Base-by-base conservation (phyloP, 495 filamentous ascomycete genomes). In the Penicillium chermesinum region DNA sequence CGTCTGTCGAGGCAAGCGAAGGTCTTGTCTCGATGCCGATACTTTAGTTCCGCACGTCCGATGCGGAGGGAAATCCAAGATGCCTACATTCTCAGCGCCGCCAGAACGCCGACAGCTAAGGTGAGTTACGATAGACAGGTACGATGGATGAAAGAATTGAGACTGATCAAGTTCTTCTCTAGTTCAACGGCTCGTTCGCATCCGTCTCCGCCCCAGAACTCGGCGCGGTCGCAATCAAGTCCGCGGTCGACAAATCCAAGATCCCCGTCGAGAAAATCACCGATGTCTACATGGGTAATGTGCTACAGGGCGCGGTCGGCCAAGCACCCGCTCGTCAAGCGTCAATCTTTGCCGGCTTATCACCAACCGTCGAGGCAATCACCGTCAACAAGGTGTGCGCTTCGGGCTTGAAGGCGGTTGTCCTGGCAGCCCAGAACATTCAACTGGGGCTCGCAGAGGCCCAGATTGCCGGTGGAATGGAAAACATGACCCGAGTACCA, bases 341-440 rank as follows among this genome's bases (percentile, higher is more conserved):
- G 18, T 75, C 80, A 40, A 86, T 96, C 40, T 88, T 88, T 57
- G 86, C 93, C n/a, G 90, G 89, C 9, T 80, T 98, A 7, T 75
- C 88, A 1, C 68, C 78, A 7, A 80, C 76, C 6, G 79, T 93
- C 30, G 93, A 98, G 66, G 83, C 90, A 16, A 79, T 84, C 44
- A 96, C 93, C 3, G 81, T 98, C 66, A 98, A 98, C 74, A 98
- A 98, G 64, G 93, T 98, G 22, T 98, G 93, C 70, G 83, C 93
- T 10, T 96, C 91, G 0, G 93, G 93, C 2, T 70, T 98, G 43
- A 98, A 98, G 67, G 86, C 91, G 2, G 89, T 98, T 2, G 82
- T 75, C 0, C 76, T 98, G 47, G 93, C 91, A 3, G 91, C 93
- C 8, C 88, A 94, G 63, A 89, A 93, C 54, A 95, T 98, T 58